Conservation (phyloP, 495 filamentous ascomycete species). For the Annulohypoxylon nitens region DNA sequence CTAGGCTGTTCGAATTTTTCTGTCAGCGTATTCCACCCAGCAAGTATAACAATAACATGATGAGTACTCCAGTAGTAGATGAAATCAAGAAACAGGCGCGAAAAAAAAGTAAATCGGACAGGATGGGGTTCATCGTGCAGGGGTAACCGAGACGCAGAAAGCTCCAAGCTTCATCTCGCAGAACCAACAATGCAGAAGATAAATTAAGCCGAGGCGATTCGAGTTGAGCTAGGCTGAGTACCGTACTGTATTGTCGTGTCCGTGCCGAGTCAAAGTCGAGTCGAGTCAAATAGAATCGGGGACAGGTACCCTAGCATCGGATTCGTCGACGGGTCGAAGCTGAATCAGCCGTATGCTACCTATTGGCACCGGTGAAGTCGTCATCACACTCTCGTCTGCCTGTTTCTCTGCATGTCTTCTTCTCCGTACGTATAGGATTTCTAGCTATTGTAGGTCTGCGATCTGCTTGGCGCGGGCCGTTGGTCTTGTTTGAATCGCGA, state of each 20-base stretch:
- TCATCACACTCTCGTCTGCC: slow-evolving; percentile 13
- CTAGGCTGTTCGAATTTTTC: slow-evolving; percentile 33
- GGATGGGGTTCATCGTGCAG: slow-evolving; percentile 18
- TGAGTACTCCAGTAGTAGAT: not conserved
- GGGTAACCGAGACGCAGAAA: slow-evolving; percentile 26
- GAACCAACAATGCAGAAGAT: slow-evolving; percentile 20
- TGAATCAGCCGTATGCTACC: slow-evolving; percentile 34
- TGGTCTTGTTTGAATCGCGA: slow-evolving; percentile 41
- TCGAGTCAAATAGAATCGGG: not conserved
- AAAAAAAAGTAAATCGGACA: slow-evolving; percentile 1
- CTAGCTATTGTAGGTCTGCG: slow-evolving; percentile 39
- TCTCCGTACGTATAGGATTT: not conserved
- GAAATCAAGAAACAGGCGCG: slow-evolving; percentile 5
- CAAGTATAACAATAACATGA: not conserved
- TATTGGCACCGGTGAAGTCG: slow-evolving; percentile 22
- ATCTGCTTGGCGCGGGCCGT: slow-evolving; percentile 44
- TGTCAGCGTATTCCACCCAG: slow-evolving; percentile 41
- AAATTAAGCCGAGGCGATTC: slow-evolving; percentile 13
- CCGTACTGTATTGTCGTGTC: too few species aligned
- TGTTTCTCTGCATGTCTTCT: slow-evolving; percentile 12
- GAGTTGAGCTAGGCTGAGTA: not conserved
- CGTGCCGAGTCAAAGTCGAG: slow-evolving; percentile 10
- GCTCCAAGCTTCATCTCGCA: slow-evolving; percentile 21
- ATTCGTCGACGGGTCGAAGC: slow-evolving; percentile 24
- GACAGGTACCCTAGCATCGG: slow-evolving; percentile 22